These are phyloP conservation scores for Kluyveromyces dobzhanskii DNA, from an alignment of 805 yeast genomes.

Conservation along the genomic window DNA sequence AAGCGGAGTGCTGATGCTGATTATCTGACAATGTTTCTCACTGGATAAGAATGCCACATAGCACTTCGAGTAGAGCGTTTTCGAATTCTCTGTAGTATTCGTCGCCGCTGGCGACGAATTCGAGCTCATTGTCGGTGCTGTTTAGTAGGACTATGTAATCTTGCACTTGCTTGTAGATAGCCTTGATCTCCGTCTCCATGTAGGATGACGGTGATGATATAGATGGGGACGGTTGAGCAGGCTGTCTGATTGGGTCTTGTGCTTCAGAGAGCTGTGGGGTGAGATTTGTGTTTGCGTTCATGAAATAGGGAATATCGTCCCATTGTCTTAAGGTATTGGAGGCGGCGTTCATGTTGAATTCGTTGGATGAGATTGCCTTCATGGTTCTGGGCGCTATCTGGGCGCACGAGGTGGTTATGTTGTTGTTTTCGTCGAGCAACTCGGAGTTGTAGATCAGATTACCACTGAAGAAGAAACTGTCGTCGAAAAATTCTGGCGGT, in stretches of 20 bases:
- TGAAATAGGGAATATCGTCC: background rate
- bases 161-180: constrained; percentile 7
- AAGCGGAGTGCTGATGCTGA: too few species aligned
- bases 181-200: constrained; percentile 1
- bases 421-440: constrained; percentile 1
- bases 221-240: constrained; percentile 12
- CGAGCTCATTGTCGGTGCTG: constrained; percentile 5
- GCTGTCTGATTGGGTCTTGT: background rate
- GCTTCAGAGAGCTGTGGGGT: background rate
- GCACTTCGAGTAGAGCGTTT: constrained; percentile 10
- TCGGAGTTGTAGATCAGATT: constrained; percentile 8
- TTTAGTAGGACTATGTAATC: constrained; percentile 7
- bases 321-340: background rate
- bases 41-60: constrained; percentile 9
- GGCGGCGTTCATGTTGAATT: background rate
- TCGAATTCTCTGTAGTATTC: constrained; percentile 12
- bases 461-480: constrained; percentile 6
- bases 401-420: constrained; percentile 23
- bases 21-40: too few species aligned
- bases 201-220: background rate
- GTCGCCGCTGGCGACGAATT: constrained; percentile 9
- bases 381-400: constrained; percentile 29
- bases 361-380: constrained; percentile 14
- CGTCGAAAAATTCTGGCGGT: constrained; percentile 3
- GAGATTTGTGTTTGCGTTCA: background rate